Base-by-base conservation (phyloP, 768 basidiomycete species). In the Lactifluus pinguis region DNA sequence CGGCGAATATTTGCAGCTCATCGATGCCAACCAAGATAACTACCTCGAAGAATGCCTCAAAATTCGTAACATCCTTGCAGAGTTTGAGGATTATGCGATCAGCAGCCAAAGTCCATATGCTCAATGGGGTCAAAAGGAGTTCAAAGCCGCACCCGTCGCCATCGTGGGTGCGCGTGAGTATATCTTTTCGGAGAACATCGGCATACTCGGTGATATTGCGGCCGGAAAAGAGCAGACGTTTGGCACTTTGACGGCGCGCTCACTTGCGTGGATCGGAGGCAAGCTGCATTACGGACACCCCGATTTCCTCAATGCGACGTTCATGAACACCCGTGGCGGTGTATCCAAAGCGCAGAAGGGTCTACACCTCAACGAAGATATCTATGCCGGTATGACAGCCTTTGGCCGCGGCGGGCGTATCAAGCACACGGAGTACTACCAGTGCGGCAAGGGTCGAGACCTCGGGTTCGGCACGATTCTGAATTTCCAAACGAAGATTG, bases 201-300 rank as follows among this genome's bases (percentile, higher is more conserved):
- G 97, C 80, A 95, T 98, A 68, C 80, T 99, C 50, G 97, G 97
- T 68, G 97, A 99, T 74, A 82, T 99, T 49, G 97, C 97, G 45
- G 97, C 97, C 62, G 95, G 97, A 17, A 98, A 99, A 79, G 97
- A 99, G 74, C 97, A 98, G 74, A 99, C 97, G 42, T 99, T 99
- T 73, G 97, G 97, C 71, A 98, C 97, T 1, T 84, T 99, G 64
- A 83, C 92, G n/a, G 95, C 95, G 13, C 85, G 97, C 52, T 87
- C 91, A 1, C 86, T 95, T 79, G 91, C 95, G 1, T 98, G 92
- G 89, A 91, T 98, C 64, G 95, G 95, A 42, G 97, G 97, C 53
- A 98, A 98, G 73, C 81, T 99, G 61, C 97, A 98, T 72, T 99
- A 99, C 71, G 97, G 97, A 66, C 97, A 98, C 73, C 97, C 97